Base-by-base conservation (phyloP, 805 yeast genomes). In the Teunomyces stri region DNA sequence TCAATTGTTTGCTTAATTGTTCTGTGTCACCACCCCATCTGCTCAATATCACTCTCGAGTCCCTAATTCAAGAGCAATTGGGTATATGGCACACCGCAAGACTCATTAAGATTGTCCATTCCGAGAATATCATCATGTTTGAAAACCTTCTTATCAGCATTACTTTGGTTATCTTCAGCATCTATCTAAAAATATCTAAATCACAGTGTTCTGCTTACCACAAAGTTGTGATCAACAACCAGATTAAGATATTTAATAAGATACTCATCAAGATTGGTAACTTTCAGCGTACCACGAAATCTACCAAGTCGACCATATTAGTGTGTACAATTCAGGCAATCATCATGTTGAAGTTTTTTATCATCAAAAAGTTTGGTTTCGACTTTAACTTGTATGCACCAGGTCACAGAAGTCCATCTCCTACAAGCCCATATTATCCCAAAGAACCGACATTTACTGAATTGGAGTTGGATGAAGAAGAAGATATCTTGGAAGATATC, bases 1-100 rank as follows among this genome's bases (percentile, higher is more conserved):
- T 69, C 6, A 57, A 62, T 25, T 66, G 74, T 47, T 54, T 71
- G 31, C 46, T 72, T 12, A 57, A 56, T 45, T 69, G 75, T 49
- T 61, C 65, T 12, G 37, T 29, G n/a, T 51, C 30, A 42, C 20
- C 35, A 11, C 29, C 28, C 7, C 29, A 28, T 15, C 18, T n/a
- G 27, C 52, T 43, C 9, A 46, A 43, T 22, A 33, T 44, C 5
- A 43, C 47, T 25, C 35, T 52, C 22, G 33, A 44, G 12, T 40
- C 30, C 3, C 44, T 54, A 22, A 52, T 57, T 21, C 45, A 48
- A 16, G 49, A 54, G 18, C 76, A 71, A 49, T 48, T 58, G 25
- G 40, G 40, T 3, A 44, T 51, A 11, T 68, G 71, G 71, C 41
- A 50, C 13, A 49, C 48, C 11, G 45, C 60, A 15, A 45, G 46